Conservation (phyloP, 805 yeast species). For the Yarrowia divulgata region DNA sequence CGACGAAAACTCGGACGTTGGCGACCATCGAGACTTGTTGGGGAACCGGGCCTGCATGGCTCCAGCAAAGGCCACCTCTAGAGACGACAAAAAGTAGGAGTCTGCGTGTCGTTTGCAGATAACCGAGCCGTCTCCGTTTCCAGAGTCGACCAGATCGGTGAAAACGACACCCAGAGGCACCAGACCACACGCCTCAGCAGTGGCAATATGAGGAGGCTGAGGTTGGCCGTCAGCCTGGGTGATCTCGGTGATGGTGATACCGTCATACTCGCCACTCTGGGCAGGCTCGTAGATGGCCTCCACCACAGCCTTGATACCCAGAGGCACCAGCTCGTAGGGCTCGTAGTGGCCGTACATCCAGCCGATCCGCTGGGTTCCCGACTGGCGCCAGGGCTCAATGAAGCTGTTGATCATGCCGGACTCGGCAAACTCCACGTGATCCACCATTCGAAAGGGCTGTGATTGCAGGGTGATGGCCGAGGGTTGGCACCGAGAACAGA, state of each 20-base stretch:
- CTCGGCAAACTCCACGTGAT: conserved; percentile 89
- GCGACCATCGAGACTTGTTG: conserved; percentile 68
- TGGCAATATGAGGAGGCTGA: conserved; percentile 53
- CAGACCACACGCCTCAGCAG: conserved; percentile 68
- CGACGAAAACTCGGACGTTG: conserved; percentile 74
- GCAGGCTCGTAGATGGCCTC: conserved; percentile 95
- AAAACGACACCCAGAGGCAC: conserved; percentile 81
- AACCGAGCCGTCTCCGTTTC: conserved; percentile 85
- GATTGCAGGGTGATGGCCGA: conserved; percentile 91
- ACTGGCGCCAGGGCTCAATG: conserved; percentile 88
- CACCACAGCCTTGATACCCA: conserved; percentile 92
- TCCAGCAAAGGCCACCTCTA: conserved; percentile 86
- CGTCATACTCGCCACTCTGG: conserved; percentile 86
- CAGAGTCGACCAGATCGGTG: conserved; percentile 89
- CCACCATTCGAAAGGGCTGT: conserved; percentile 94
- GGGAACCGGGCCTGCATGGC: conserved; percentile 72
- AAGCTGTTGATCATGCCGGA: conserved; percentile 77
- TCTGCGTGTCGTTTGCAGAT: conserved; percentile 91
- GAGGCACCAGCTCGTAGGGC: conserved; percentile 79
- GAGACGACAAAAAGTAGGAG: conserved; percentile 86
- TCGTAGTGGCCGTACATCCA: conserved; percentile 83
- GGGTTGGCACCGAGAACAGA: conserved; percentile 96
- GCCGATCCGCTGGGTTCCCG: conserved; percentile 89
- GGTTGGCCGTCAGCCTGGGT: conserved; percentile 50
- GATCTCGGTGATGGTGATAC: conserved; percentile 70